Evolutionary conservation across 139 green algal genomes (phyloP), one percentile per base, ranked within the genome.

Genomic region (Tetraselmis chui): DNA sequence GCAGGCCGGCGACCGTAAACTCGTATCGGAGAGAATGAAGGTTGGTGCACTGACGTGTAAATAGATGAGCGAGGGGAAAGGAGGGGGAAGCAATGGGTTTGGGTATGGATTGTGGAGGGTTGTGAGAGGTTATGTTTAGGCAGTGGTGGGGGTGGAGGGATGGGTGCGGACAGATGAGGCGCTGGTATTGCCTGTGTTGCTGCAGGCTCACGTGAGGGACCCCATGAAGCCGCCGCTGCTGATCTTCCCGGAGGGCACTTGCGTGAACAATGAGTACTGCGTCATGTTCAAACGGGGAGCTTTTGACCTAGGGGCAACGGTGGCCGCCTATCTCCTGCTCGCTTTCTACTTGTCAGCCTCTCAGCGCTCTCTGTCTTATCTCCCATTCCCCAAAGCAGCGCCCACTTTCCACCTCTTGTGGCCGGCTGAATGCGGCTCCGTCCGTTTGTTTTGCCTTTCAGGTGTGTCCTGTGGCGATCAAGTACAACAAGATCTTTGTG

Each of bases 401-500:
- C n/a, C n/a, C n/a, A n/a, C n/a, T n/a, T n/a, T n/a, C n/a, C n/a
- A n/a, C n/a, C n/a, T n/a, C n/a, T n/a, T n/a, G n/a, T n/a, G n/a
- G n/a, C n/a, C n/a, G n/a, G n/a, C n/a, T n/a, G n/a, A n/a, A n/a
- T n/a, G n/a, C n/a, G n/a, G n/a, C n/a, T n/a, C 45, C 45, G 18
- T 67, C 45, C 45, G 45, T 25, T 76, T 78, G 22, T 2, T 28
- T 22, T 1, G 75, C 32, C 0, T 80, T 86, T 30, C 83, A 76
- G 28, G 91, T 95, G n/a, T 96, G 91, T 91, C 96, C 96, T 0
- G 85, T 99, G 0, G 96, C 96, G 78, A 98, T 99, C 87, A 98
- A 98, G 91, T 99, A 99, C 93, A 99, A 99, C 93, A 99, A 98
- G 84, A 97, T 98, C 18, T 99, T 99, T 84, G 97, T 99, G 45